Percentiles rank a stretch among this genome's conserved stretches.
These are phyloP conservation scores for Fusarium guadeloupense DNA, from an alignment of 2,329 filamentous ascomycete genomes.

Conservation along the genomic window DNA sequence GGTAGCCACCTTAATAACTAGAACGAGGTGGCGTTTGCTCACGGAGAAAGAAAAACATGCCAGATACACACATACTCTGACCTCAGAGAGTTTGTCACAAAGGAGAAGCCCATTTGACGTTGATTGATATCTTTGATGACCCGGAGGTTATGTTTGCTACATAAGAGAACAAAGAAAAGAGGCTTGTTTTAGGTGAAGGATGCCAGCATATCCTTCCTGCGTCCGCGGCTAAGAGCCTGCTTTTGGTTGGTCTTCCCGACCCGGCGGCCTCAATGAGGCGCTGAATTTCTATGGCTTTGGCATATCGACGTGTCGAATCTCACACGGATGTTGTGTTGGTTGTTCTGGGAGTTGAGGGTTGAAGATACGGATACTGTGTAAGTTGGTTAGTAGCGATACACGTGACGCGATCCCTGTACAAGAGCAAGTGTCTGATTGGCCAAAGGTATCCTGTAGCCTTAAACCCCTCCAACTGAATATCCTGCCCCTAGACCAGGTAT, in stretches of 20 bases:
- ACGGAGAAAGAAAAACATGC: slow-evolving; percentile 30
- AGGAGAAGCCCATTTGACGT: slow-evolving; percentile 27
- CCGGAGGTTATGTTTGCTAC: slow-evolving; percentile 36
- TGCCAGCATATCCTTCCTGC: slow-evolving; percentile 11
- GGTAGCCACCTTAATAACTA: slow-evolving; percentile 24
- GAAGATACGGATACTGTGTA: slow-evolving; percentile 14
- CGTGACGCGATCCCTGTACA: slow-evolving; percentile 27
- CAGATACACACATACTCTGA: slow-evolving; percentile 19
- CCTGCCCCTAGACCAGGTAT: slow-evolving; percentile 16
- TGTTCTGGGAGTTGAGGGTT: slow-evolving; percentile 2
- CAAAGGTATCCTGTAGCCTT: slow-evolving; percentile 3
- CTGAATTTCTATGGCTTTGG: background rate
- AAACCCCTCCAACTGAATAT: slow-evolving; percentile 12
- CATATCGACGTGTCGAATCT: background rate
- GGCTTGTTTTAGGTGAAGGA: slow-evolving; percentile 31
- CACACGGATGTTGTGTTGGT: slow-evolving; percentile 1
- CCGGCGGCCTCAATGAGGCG: slow-evolving; percentile 23
- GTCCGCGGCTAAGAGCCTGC: slow-evolving; percentile 19
- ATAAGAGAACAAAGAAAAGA: slow-evolving; percentile 42
- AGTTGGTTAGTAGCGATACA: slow-evolving; percentile 13
- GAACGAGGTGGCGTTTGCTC: slow-evolving; percentile 35
- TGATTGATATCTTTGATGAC: slow-evolving; percentile 22
- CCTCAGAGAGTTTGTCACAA: slow-evolving; percentile 15
- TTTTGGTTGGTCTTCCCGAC: slow-evolving; percentile 16
- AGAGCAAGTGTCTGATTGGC: slow-evolving; percentile 27